Base-by-base conservation (phyloP, 306 rosid species). In the Psophocarpus tetragonolobus region DNA sequence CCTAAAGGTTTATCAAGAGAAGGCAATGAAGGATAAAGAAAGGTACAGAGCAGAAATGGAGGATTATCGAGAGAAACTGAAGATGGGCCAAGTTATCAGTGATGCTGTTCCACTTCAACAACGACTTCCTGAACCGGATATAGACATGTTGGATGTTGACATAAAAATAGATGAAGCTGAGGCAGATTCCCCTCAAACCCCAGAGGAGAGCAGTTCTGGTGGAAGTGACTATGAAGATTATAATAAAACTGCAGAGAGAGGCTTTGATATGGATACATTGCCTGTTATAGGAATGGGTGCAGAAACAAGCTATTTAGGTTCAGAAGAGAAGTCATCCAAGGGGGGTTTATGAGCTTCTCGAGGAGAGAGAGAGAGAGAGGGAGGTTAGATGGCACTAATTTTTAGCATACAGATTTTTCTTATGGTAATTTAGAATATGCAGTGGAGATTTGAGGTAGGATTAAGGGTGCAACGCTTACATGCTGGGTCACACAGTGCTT, bases 11-110 rank as follows among this genome's bases (percentile, higher is more conserved):
- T 95, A 92, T 82, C 99, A 95, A 81, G 97, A 92, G 82, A 87
- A 88, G 85, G 99, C 99, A 1, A 3, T 87, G 39, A 87, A 87
- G 84, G 99, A 95, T 71, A 95, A 92, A 78, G 97, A 92, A 70
- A 85, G 99, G 75, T 95, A 95, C 80, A 56, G 68, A 75, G 57
- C 76, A 8, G 97, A 95, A 76, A 95, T 95, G 99, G 97, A 91
- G 83, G 80, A 83, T 57, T 95, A 95, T 79, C 82, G 90, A 13
- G 91, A 87, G 88, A 87, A 84, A 68, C 56, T 68, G 79, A 91
- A 81, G 75, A 74, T 73, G 13, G 92, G 88, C 15, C 91, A 82
- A 58, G 79, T 88, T 8, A 81, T 92, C 73, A 90, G 90, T 27
- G 88, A 95, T 62, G 97, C 92, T 1, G 84, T 89, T 61, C 99